Evolutionary conservation across 495 filamentous ascomycete species (phyloP), one percentile per base, ranked within the genome.

Genomic region (Barbatosphaeria neglecta): DNA sequence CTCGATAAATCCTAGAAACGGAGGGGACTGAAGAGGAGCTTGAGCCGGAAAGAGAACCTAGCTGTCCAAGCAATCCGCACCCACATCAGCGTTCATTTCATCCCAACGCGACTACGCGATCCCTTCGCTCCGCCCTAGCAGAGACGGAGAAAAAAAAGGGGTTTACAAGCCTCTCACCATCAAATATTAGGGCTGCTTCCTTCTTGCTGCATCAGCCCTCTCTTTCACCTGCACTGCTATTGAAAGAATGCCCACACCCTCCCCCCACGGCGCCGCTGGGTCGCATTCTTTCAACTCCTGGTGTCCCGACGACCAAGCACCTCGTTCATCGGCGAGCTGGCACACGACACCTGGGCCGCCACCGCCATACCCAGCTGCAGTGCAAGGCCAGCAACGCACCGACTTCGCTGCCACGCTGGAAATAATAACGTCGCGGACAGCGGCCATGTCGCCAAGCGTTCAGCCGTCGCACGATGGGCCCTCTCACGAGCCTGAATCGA

Each of bases 221-320:
- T n/a, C n/a, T n/a, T n/a, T n/a, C n/a, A n/a, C n/a, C n/a, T n/a
- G n/a, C n/a, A n/a, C 27, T 31, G 2, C 27, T 13, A 10, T 31
- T 13, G 27, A 31, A n/a, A 35, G 31, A 50, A 78, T 78, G 74
- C 74, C 74, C 51, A 75, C 71, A 31, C 71, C 73, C 8, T 68
- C 59, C 8, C 5, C 17, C 8, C 39, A 41, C 39, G 22, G 22
- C 22, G 22, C 39, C 9, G 39, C 20, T 10, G 39, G 22, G 18
- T 41, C 39, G 20, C 39, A 24, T 22, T 54, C 58, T 13, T 63
- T 61, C 43, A 56, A 61, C 44, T 69, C 61, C 7, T 42, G 56
- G 59, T 74, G 70, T 38, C 48, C 48, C 39, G 48, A 50, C 43
- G 58, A 65, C 16, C 60, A 63, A 28, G 49, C 41, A 11, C 43